Evolutionary conservation across 208 protist species (phyloP), one percentile per base, ranked within the genome.

Genomic region (Novymonas esmeraldas): DNA sequence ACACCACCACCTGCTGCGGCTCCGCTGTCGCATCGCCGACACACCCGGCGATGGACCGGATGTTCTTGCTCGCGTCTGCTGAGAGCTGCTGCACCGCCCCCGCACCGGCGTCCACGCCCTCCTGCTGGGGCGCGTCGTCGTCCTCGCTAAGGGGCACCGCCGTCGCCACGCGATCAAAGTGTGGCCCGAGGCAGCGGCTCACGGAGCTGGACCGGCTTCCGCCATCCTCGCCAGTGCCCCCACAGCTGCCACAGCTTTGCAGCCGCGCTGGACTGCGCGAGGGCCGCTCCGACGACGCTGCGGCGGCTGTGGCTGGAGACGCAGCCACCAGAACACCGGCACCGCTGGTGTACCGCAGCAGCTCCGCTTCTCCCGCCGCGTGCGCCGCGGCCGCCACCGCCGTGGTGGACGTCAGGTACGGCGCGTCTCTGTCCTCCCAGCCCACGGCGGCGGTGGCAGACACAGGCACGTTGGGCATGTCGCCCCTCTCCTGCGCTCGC

Each of bases 121-220:
- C 56, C 5, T 31, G 28, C 26, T 10, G 14, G 10, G n/a, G n/a
- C n/a, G n/a, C n/a, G n/a, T n/a, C n/a, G n/a, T n/a, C 18, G 16
- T 16, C 51, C 33, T 55, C 26, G 36, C 52, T 20, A n/a, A 28
- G 10, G 18, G 55, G 34, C 52, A 39, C 59, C 3, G 59, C n/a
- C 20, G 59, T 64, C 14, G 24, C 55, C 2, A 38, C 61, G 29
- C 55, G 39, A 41, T 75, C 62, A 34, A 75, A 69, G 38, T 75
- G 52, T 6, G 39, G 33, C 3, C 55, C 28, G 14, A 75, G 61
- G 55, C 50, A 75, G 14, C 69, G 69, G 33, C n/a, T 75, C 9
- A 69, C 61, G 7, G 31, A n/a, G 13, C 63, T 38, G 24, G 31
- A 34, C 36, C 24, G 26, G 57, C 36, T 63, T n/a, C 28, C 20